phyloP scores from a whole-genome alignment of 805 yeast species.

The Danielozyma ontarioensis region DNA sequence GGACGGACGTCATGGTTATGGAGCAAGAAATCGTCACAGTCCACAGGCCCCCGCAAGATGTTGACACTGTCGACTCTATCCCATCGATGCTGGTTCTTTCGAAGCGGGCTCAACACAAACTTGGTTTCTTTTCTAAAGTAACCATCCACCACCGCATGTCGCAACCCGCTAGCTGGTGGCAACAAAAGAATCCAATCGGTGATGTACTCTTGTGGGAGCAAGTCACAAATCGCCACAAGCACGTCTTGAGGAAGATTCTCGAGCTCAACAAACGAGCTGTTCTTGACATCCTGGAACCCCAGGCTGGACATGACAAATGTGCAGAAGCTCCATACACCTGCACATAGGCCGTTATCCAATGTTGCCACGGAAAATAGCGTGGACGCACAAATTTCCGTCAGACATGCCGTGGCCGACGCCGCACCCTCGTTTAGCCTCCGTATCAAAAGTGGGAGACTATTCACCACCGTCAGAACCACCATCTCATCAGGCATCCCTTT shows the following conservation, averaged over 20 bases:
- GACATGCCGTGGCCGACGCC: no score
- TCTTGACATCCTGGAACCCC: no score
- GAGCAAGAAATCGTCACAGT: conserved; percentile 27
- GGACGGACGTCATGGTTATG: conserved; percentile 26
- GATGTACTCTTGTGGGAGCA: conserved; percentile 16
- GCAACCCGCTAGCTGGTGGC: conserved; percentile 7
- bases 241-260: conserved; percentile 19
- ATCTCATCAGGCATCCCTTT: no score
- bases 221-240: conserved; percentile 10
- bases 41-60: conserved; percentile 20
- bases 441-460: no score
- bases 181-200: conserved; percentile 19
- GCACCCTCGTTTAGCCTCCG: no score
- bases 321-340: background rate
- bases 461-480: no score
- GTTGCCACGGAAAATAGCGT: background rate
- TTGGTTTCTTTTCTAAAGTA: conserved; percentile 29
- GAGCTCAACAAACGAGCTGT: conserved; percentile 7
- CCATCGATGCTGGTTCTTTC: conserved; percentile 11
- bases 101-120: conserved; percentile 26
- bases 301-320: conserved; percentile 5
- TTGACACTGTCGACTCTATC: conserved; percentile 6
- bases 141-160: conserved; percentile 18
- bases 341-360: background rate
- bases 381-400: background rate